Percentiles rank a stretch among this genome's conserved stretches.
Evolutionary conservation across 768 basidiomycete genomes (phyloP).

Genomic region (Pleurotus platypus): DNA sequence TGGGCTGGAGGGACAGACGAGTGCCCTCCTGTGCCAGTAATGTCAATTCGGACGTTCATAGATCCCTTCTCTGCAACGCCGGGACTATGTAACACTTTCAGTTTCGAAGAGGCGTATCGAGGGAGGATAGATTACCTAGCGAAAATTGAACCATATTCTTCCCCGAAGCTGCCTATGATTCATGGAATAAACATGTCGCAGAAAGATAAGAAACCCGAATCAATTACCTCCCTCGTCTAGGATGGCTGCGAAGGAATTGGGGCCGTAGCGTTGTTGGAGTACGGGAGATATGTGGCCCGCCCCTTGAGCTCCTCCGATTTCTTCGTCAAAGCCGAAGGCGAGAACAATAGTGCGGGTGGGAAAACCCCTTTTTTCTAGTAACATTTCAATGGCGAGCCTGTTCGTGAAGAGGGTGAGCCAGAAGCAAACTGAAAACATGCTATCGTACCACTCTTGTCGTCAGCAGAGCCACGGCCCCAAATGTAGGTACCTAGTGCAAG

Average conservation of each 20-base stretch:
- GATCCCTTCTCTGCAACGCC: conserved; percentile 75
- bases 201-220: background rate
- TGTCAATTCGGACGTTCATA: conserved; percentile 57
- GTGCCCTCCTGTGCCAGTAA: conserved; percentile 75
- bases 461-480: conserved; percentile 74
- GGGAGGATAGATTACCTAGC: conserved; percentile 25
- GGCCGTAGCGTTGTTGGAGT: conserved; percentile 61
- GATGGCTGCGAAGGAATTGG: conserved; percentile 69
- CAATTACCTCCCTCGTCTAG: conserved; percentile 82
- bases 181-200: background rate
- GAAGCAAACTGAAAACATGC: background rate
- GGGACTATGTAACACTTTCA: conserved; percentile 23
- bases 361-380: conserved; percentile 55
- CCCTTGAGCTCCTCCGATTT: conserved; percentile 58
- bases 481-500: conserved; percentile 22
- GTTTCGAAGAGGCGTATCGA: too few relatives aligned
- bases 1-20: conserved; percentile 70
- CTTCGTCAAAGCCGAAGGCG: conserved; percentile 77
- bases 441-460: conserved; percentile 75
- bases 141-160: conserved; percentile 49
- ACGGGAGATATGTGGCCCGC: conserved; percentile 42
- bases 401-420: background rate
- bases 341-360: conserved; percentile 62
- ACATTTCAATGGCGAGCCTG: conserved; percentile 56
- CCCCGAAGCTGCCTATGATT: conserved; percentile 34